Conservation (phyloP, 805 yeast genomes). For the Wickerhamomyces canadensis region DNA sequence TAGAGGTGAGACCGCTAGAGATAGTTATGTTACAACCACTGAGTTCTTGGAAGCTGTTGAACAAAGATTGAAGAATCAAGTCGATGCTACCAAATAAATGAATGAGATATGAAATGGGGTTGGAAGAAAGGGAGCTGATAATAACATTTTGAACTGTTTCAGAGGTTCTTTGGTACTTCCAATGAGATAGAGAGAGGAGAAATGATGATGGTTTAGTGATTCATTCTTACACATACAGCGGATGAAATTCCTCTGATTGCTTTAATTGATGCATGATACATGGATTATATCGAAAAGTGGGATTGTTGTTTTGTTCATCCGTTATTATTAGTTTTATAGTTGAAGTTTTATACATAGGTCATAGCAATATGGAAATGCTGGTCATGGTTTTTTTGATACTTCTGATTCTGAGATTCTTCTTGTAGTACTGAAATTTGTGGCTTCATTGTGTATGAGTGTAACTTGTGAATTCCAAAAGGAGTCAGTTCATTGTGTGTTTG, state of each 20-base stretch:
- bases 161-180: not conserved
- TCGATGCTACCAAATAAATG: constrained; percentile 3
- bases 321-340: not conserved
- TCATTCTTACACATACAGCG: not conserved
- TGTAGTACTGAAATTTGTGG: no score
- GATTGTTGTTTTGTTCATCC: not conserved
- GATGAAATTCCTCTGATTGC: no score
- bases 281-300: not conserved
- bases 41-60: constrained; percentile 79
- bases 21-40: constrained; percentile 63
- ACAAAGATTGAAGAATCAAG: constrained; percentile 37
- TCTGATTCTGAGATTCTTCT: no score
- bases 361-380: constrained; percentile 25
- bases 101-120: no score
- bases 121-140: no score
- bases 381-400: constrained; percentile 10
- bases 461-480: no score
- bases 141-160: constrained; percentile 4
- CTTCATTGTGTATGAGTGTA: no score
- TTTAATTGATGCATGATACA: constrained; percentile 3
- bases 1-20: constrained; percentile 54
- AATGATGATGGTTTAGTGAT: not conserved
- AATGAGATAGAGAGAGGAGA: no score
- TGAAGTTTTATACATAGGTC: constrained; percentile 4
- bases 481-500: not conserved